phyloP scores from a whole-genome alignment of 306 rosid species.

The peach (Prunus persica) region Prunus_persica_NCBIv2 NC_034009.1:43142001-43142500 shows the following conservation, averaged over 20 bases:
- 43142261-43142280: not conserved
- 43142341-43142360: conserved; percentile 6
- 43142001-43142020: no score
- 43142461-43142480: not conserved
- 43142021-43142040: not conserved
- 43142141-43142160: not conserved
- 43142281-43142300: not conserved
- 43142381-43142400: not conserved
- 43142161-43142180: not conserved
- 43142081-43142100: not conserved
- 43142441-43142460: not conserved
- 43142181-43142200: not conserved
- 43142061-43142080: not conserved
- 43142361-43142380: not conserved
- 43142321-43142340: conserved; percentile 5
- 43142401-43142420: not conserved
- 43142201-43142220: not conserved
- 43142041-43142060: not conserved
- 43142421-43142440: not conserved
- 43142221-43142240: not conserved
- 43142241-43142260: not conserved
- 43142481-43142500: not conserved
- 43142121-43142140: not conserved
- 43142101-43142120: not conserved
- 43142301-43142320: not conserved